These are phyloP conservation scores for Knoxdaviesia proteae DNA, from an alignment of 2,329 filamentous ascomycete species.

Conservation along the genomic window DNA sequence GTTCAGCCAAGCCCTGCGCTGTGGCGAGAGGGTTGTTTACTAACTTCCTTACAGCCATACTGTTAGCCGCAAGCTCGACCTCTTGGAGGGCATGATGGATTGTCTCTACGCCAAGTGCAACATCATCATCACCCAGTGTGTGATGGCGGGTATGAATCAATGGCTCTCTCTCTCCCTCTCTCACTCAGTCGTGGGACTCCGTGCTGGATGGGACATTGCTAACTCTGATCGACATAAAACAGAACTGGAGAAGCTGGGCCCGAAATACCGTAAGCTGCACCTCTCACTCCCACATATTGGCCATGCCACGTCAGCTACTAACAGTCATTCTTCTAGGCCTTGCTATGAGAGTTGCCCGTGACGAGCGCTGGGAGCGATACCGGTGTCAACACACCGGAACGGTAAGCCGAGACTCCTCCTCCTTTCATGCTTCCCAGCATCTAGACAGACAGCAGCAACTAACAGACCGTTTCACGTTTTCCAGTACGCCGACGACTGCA, in stretches of 20 bases:
- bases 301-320: too few species aligned
- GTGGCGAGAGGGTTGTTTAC: neutral
- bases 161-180: neutral
- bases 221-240: neutral
- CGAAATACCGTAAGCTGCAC: conserved; percentile 44
- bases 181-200: neutral
- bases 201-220: neutral
- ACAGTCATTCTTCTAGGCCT: conserved; percentile 17
- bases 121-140: conserved; percentile 61
- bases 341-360: conserved; percentile 65
- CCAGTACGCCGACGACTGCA: conserved; percentile 61
- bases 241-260: conserved; percentile 74
- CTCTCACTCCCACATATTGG: too few species aligned
- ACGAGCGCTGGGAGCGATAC: conserved; percentile 71
- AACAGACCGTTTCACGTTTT: conserved; percentile 12
- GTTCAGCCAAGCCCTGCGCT: too few species aligned
- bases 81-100: conserved; percentile 83
- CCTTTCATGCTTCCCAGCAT: too few species aligned
- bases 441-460: too few species aligned
- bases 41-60: conserved; percentile 39
- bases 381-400: conserved; percentile 78
- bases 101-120: conserved; percentile 80
- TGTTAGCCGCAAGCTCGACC: conserved; percentile 72
- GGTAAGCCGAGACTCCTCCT: neutral
- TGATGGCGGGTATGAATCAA: conserved; percentile 31